These are phyloP conservation scores for Aspergillus indologenus DNA, from an alignment of 495 filamentous ascomycete species.

Conservation along the genomic window DNA sequence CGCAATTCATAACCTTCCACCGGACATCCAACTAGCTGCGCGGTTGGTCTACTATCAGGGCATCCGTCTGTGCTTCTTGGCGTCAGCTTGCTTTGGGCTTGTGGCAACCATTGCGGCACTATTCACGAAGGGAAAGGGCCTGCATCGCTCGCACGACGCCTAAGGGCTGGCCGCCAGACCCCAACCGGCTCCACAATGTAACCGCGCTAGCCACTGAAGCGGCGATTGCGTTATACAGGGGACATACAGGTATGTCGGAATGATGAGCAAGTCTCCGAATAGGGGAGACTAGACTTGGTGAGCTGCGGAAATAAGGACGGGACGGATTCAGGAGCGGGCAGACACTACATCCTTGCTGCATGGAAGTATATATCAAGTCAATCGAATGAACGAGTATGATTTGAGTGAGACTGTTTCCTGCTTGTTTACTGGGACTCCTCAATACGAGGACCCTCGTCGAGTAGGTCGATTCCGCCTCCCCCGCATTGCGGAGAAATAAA, in stretches of 20 bases:
- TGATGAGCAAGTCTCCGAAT: neutral
- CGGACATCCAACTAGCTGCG: slow-evolving; percentile 57
- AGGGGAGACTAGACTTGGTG: neutral
- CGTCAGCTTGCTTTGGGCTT: slow-evolving; percentile 49
- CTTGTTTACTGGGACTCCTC: neutral
- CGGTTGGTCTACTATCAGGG: slow-evolving; percentile 59
- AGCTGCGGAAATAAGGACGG: neutral
- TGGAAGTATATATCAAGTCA: neutral
- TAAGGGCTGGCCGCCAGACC: neutral
- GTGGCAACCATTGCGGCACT: slow-evolving; percentile 50
- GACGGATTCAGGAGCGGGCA: neutral
- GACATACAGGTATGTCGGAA: neutral
- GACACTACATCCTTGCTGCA: neutral
- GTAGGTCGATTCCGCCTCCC: neutral
- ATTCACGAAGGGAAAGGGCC: slow-evolving; percentile 47
- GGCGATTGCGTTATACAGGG: neutral
- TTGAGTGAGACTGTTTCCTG: neutral
- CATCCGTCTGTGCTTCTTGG: slow-evolving; percentile 52
- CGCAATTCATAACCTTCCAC: slow-evolving; percentile 50
- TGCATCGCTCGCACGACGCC: slow-evolving; percentile 21
- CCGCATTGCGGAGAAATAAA: neutral
- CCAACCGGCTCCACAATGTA: neutral
- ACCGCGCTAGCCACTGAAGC: too few relatives aligned
- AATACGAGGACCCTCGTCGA: neutral
- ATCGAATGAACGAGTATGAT: neutral